Base-by-base conservation (phyloP, 306 rosid genomes). In the Prunus salicina region DNA sequence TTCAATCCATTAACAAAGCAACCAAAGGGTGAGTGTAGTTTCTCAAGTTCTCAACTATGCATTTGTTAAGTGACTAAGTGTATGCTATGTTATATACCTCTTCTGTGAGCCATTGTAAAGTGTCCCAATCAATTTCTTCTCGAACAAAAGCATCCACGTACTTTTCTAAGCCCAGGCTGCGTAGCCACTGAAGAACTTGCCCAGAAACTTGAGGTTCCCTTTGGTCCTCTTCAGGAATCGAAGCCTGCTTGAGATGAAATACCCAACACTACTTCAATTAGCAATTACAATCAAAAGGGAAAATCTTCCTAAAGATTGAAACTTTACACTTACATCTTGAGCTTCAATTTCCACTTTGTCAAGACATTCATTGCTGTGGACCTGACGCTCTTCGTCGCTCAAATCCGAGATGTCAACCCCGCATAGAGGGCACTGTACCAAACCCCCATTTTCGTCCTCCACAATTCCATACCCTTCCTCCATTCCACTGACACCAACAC, bases 111-210 rank as follows among this genome's bases (percentile, higher is more conserved):
- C 97, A 94, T 47, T 86, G 89, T 67, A 94, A 68, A 14, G 96
- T 64, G 18, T 90, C 87, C 95, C 91, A 92, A 75, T 91, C 96
- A 76, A 94, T 89, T 86, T 94, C 98, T 80, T 94, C 98, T 71
- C 87, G 82, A 32, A 85, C 82, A 72, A 94, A 94, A 81, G 80
- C 69, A 66, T 84, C 89, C 69, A 82, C 91, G 41, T 94, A 94
- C 76, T 86, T 91, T 19, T 63, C 89, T 57, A 94, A 89, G 15
- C 96, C 95, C 1, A 91, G 85, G 55, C 69, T 73, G 1, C 78
- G 85, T 25, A 91, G 83, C 97, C 96, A 94, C 76, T 81, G 79
- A 53, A 22, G 73, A 61, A 57, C 80, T 64, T 79, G 83, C 27
- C 73, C 52, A 62, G 62, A 34, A 28, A 38, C 81, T 80, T 71